Conservation (phyloP, 179 eudicot species). For the Camellia oleifera region DNA sequence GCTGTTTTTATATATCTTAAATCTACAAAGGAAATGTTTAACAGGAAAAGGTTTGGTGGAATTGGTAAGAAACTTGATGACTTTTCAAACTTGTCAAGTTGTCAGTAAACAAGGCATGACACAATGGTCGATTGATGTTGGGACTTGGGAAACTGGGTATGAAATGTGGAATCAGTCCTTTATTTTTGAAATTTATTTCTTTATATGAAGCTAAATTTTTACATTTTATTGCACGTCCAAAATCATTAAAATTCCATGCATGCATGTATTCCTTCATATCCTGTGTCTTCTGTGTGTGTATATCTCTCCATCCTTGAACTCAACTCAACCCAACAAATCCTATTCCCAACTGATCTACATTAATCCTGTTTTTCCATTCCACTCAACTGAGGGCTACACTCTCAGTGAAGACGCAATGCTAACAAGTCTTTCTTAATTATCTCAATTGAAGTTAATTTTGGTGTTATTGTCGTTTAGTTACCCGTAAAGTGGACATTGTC, state of each 20-base stretch:
- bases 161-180: background rate
- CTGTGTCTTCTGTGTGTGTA: too few relatives aligned
- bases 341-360: too few relatives aligned
- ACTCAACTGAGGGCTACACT: too few relatives aligned
- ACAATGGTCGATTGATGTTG: background rate
- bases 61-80: background rate
- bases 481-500: too few relatives aligned
- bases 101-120: background rate
- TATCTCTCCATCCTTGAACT: too few relatives aligned
- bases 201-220: background rate
- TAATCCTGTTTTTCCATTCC: too few relatives aligned
- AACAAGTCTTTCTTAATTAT: too few relatives aligned
- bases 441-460: too few relatives aligned
- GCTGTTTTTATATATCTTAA: background rate
- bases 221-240: background rate
- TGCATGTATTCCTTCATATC: too few relatives aligned
- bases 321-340: too few relatives aligned
- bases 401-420: too few relatives aligned
- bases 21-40: background rate
- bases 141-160: background rate
- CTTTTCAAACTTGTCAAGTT: background rate
- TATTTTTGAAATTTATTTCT: background rate
- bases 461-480: too few relatives aligned
- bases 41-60: background rate
- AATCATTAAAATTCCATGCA: background rate